phyloP scores from a whole-genome alignment of 83 land plant species.

The Thuja plicata region DNA sequence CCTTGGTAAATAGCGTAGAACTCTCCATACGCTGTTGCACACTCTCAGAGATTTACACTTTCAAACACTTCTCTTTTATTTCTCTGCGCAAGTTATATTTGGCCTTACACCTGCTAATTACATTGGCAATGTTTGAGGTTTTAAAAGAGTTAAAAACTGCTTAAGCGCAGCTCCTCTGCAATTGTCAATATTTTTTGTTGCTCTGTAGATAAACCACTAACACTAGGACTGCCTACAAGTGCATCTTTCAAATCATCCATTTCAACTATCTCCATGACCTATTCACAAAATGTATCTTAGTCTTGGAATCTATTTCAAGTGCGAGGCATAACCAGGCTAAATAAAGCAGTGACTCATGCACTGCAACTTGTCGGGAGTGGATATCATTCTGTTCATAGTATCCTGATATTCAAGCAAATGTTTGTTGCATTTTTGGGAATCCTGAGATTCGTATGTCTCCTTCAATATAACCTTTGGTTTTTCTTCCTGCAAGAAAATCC shows the following conservation, averaged over 20 bases:
- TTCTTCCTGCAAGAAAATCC: too few relatives aligned
- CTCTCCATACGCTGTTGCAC: too few relatives aligned
- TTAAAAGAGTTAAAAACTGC: too few relatives aligned
- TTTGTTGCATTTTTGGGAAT: too few relatives aligned
- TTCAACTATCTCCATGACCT: background rate
- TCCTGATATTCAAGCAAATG: slow-evolving; percentile 14
- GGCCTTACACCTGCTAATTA: too few relatives aligned
- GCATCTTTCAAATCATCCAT: background rate
- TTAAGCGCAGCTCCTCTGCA: background rate
- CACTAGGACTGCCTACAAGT: slow-evolving; percentile 4
- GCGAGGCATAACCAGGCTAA: background rate
- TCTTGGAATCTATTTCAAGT: background rate
- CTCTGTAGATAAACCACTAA: background rate
- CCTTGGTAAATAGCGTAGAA: too few relatives aligned
- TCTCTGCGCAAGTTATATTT: too few relatives aligned
- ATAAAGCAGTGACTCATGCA: background rate
- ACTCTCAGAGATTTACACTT: too few relatives aligned
- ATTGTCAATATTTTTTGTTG: background rate
- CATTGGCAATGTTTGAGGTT: too few relatives aligned
- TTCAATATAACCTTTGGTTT: too few relatives aligned
- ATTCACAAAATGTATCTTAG: background rate
- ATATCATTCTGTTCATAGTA: slow-evolving; percentile 15
- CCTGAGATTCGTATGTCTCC: too few relatives aligned
- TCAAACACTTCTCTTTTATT: too few relatives aligned
- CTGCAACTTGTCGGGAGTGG: background rate